Evolutionary conservation across 2,329 filamentous ascomycete genomes (phyloP), one percentile per base, ranked within the genome.

Genomic region (Arthrobotrys iridis): DNA sequence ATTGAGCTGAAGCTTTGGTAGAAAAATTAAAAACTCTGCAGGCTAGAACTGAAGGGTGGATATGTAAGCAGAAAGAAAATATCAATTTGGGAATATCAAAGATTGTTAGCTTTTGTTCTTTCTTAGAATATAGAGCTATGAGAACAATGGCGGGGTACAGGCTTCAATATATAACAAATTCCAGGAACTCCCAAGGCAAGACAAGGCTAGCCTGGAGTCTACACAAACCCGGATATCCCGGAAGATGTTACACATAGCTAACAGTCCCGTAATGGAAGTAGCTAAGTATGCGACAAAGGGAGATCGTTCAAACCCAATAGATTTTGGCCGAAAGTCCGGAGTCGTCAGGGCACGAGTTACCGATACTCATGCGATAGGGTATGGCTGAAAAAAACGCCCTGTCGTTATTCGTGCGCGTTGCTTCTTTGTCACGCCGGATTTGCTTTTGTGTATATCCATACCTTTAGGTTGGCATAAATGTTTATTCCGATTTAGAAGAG

Each of bases 321-420:
- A 3, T 30, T n/a, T 18, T 8, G 28, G 4, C 18, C 15, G n/a
- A 55, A 37, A 24, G 20, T 37, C 50, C 50, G 18, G 30, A 24
- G 10, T 22, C 11, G 50, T 55, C 11, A 55, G 28, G 37, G 18
- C 28, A 35, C 50, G 18, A 55, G 28, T 30, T 37, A 30, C 50
- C 30, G 37, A 55, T 55, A 37, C 50, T 55, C 50, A 55, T 55
- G 50, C 50, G 50, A 55, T 55, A 55, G 50, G 50, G n/a, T 22
- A 37, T 24, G 7, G n/a, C n/a, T n/a, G n/a, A n/a, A n/a, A 24
- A 37, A 13, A 22, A 37, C 20, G 10, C 46, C 15, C n/a, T 35
- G 6, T 15, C 4, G 20, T 33, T 18, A 15, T 15, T 55, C 18
- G 26, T 37, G 50, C 30, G 8, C 26, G 18, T 15, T 37, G 28